Base-by-base conservation (phyloP, 495 filamentous ascomycete species). In the Annulohypoxylon nitens region DNA sequence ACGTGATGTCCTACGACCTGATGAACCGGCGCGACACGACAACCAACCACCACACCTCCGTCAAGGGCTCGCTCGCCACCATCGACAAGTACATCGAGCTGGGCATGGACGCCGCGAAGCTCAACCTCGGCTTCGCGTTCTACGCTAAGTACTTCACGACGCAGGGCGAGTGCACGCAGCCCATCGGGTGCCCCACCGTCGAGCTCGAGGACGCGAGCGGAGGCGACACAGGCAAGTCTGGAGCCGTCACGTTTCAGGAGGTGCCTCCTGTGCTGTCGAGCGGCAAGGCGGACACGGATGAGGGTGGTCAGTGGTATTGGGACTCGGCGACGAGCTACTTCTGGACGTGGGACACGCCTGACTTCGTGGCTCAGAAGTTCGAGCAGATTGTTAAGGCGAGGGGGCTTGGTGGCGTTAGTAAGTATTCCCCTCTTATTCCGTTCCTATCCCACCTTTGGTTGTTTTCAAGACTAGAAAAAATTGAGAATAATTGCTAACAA, bases 291-390 rank as follows among this genome's bases (percentile, higher is more conserved):
- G 90, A 91, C 63, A 75, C 81, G 3, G 71, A 81, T 23, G 70
- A 77, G 14, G 90, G 89, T 36, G 90, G 88, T 2, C 79, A 89
- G 79, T 91, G 90, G 81, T 91, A 86, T 81, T 90, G 83, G 78
- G 90, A 91, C 74, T 45, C 73, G 8, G 59, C 82, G 3, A 78
- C 78, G 23, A 80, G 83, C 41, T 69, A 89, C 58, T 92, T 90
- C 81, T 92, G 90, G 90, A 89, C 86, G 7, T 92, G 90, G 90
- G 90, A 92, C 66, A 91, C 88, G 1, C 81, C 87, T 1, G 84
- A 83, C 5, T 71, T 89, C 48, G 87, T 91, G 41, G 75, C 75
- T 8, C 78, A 83, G 70, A 92, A 92, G 81, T 90, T 90, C 74
- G 79, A 76, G 16, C 80, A 88, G 45, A 90, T 92, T 50, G 85